Base-by-base conservation (phyloP, 306 rosid genomes). In the Inga leiocalycina region DNA sequence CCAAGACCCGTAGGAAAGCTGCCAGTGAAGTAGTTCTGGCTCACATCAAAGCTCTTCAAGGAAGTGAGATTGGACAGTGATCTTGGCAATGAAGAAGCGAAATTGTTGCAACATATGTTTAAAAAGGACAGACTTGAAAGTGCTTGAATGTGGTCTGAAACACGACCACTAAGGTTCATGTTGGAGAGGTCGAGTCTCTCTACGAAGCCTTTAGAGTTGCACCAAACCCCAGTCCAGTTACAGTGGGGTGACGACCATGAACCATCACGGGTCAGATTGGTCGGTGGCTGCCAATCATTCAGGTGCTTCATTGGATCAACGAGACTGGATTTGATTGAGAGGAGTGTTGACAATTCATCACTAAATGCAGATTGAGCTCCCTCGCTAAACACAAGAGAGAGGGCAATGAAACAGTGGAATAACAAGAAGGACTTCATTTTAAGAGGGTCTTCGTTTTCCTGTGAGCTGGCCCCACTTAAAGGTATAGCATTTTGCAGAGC, bases 1-100 rank as follows among this genome's bases (percentile, higher is more conserved):
- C 94, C 94, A 62, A 97, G 91, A n/a, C 95, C 96, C 0, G 32
- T 41, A 0, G 98, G 98, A 80, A 97, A 89, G 56, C 79, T 84
- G 49, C 97, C 98, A 24, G 88, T 87, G 85, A 97, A 92, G 89
- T 79, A 41, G 89, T 97, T 97, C 77, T 92, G 92, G 84, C 97
- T 92, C 74, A 94, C 93, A 83, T 92, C 99, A 87, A 97, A 85
- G 84, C 79, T 84, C 79, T 85, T 80, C 80, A 94, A 75, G 30
- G 89, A 90, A 43, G 93, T 79, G 83, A 92, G 95, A 72, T 81
- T 85, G 54, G 90, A 68, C 15, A 93, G 87, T 43, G 91, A 79
- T 56, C 84, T 87, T 19, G 98, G 97, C 76, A 87, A 79, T 22
- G 91, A 64, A 16, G 97, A 88, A 79, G 85, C 87, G 22, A 94